Percentiles rank a stretch among this genome's conserved stretches.
Evolutionary conservation across 768 basidiomycete species (phyloP).

Genomic region (Suillus weaverae): DNA sequence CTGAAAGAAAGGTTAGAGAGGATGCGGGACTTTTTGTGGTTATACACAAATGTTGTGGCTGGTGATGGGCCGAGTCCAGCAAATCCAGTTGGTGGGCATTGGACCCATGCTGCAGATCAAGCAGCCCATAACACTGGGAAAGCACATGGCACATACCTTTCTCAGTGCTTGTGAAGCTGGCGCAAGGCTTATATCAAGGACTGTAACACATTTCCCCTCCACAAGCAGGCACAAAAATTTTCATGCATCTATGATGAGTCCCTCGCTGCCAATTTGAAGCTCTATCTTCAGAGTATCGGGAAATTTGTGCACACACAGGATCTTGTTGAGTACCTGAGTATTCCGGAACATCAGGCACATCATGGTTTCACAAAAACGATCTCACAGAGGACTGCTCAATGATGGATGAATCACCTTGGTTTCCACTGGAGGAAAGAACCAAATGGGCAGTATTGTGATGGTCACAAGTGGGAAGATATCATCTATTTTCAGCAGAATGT

Average conservation of each 20-base stretch:
- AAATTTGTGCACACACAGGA: conserved; percentile 19
- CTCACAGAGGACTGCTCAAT: conserved; percentile 6
- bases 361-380: conserved; percentile 19
- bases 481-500: conserved; percentile 25
- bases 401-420: conserved; percentile 13
- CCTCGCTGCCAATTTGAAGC: conserved; percentile 11
- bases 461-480: conserved; percentile 33
- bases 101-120: conserved; percentile 5
- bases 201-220: conserved; percentile 22
- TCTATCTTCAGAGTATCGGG: conserved; percentile 21
- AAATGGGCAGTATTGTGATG: conserved; percentile 31
- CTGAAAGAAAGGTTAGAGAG: too few relatives aligned
- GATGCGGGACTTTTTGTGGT: too few relatives aligned
- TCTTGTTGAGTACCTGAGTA: conserved; percentile 13
- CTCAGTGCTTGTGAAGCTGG: neutral
- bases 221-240: conserved; percentile 7
- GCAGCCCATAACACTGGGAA: conserved; percentile 2
- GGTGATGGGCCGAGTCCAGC: too few relatives aligned
- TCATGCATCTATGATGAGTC: conserved; percentile 16
- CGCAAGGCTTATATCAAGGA: conserved; percentile 21
- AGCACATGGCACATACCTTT: conserved; percentile 4
- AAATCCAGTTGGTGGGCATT: neutral
- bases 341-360: conserved; percentile 11
- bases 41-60: too few relatives aligned
- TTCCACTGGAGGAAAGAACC: conserved; percentile 21